Evolutionary conservation across 2,329 filamentous ascomycete genomes (phyloP).

Genomic region (Phialophora expanda): DNA sequence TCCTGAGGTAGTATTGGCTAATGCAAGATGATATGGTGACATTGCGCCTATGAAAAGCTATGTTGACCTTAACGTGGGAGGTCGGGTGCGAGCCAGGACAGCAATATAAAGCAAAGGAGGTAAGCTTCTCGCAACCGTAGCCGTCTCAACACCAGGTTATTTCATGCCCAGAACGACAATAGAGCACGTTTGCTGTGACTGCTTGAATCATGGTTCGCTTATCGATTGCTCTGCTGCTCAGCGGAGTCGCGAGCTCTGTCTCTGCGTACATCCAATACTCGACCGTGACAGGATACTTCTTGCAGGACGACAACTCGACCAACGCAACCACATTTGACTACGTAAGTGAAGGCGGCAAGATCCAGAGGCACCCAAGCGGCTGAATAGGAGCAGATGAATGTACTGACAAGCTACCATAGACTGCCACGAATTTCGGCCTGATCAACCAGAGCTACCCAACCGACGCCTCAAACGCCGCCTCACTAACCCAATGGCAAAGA

Average conservation of each 20-base stretch:
- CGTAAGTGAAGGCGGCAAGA: conserved; percentile 42
- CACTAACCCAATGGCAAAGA: conserved; percentile 61
- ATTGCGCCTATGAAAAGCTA: conserved; percentile 5
- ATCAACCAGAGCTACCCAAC: conserved; percentile 53
- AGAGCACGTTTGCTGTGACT: not conserved
- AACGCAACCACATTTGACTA: conserved; percentile 57
- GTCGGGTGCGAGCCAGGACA: not conserved
- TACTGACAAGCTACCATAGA: conserved; percentile 40
- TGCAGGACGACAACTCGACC: conserved; percentile 57
- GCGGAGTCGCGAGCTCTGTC: conserved; percentile 16
- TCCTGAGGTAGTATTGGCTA: conserved; percentile 19
- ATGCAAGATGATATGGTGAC: conserved; percentile 6
- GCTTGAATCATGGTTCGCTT: conserved; percentile 25
- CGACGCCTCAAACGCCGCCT: conserved; percentile 44
- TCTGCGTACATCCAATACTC: conserved; percentile 42
- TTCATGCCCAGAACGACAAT: not conserved
- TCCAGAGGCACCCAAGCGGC: not conserved
- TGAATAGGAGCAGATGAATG: not conserved
- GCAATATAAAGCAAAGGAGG: not conserved
- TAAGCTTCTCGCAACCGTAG: not conserved
- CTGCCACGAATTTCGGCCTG: conserved; percentile 55
- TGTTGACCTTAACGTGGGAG: not conserved
- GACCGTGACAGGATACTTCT: conserved; percentile 56
- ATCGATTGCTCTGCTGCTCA: conserved; percentile 18
- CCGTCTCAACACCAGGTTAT: not conserved